Evolutionary conservation across 805 yeast genomes (phyloP).

Genomic region (Yarrowia divulgata): DNA sequence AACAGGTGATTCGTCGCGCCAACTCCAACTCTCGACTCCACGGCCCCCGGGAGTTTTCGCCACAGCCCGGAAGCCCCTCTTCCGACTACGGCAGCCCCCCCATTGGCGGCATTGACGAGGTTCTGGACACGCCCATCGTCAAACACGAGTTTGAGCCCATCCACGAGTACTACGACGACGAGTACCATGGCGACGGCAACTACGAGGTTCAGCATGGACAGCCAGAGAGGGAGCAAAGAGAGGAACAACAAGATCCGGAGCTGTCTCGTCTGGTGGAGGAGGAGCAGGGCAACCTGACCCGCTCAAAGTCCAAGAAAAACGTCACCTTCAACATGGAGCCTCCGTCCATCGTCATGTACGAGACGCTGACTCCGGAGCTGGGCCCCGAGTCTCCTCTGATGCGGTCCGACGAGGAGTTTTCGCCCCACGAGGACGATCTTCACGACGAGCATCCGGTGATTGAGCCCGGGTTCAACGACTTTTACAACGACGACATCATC

Average conservation of each 20-base stretch:
- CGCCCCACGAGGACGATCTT: slow-evolving; percentile 26
- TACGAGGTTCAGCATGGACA: not conserved
- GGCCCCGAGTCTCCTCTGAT: slow-evolving; percentile 26
- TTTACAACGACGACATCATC: slow-evolving; percentile 36
- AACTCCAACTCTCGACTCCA: slow-evolving; percentile 33
- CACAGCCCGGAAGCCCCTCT: slow-evolving; percentile 32
- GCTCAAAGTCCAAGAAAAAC: slow-evolving; percentile 37
- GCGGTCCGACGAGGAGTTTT: slow-evolving; percentile 21
- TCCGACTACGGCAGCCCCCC: slow-evolving; percentile 23
- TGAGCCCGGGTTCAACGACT: slow-evolving; percentile 23
- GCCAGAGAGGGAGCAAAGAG: not conserved
- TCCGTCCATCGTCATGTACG: slow-evolving; percentile 33
- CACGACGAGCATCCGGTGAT: slow-evolving; percentile 26
- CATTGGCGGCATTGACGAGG: slow-evolving; percentile 13
- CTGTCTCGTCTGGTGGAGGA: slow-evolving; percentile 6
- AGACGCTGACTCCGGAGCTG: slow-evolving; percentile 30
- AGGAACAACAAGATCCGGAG: not conserved
- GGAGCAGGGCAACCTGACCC: slow-evolving; percentile 25
- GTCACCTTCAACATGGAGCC: slow-evolving; percentile 38
- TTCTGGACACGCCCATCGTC: not conserved
- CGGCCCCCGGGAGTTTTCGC: slow-evolving; percentile 34
- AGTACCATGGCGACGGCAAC: slow-evolving; percentile 1
- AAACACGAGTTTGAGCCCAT: slow-evolving; percentile 17
- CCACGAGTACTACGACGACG: slow-evolving; percentile 6
- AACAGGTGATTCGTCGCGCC: slow-evolving; percentile 20